Conservation (phyloP, 345 rosid genomes). For the Acer campestre region DNA sequence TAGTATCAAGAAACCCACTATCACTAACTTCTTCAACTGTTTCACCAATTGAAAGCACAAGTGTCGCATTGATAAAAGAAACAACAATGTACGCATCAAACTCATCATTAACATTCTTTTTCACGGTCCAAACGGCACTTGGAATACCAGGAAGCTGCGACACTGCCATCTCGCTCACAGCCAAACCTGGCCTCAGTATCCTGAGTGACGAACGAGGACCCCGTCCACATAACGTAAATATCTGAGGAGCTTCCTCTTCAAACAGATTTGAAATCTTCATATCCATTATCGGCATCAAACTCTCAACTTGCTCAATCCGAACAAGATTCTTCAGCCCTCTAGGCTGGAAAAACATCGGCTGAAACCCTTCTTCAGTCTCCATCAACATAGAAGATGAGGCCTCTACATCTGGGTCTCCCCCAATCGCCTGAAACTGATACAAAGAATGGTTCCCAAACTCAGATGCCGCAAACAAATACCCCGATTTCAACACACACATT, state of each 20-base stretch:
- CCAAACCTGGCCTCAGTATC: constrained; percentile 92
- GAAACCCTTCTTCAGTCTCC: constrained; percentile 98
- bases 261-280: constrained; percentile 87
- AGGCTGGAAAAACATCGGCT: constrained; percentile 94
- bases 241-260: constrained; percentile 99
- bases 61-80: constrained; percentile 92
- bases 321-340: constrained; percentile 90
- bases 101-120: constrained; percentile 82
- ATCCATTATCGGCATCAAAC: constrained; percentile 98
- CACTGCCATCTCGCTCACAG: constrained; percentile 96
- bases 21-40: constrained; percentile 97
- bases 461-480: constrained; percentile 87
- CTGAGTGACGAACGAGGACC: constrained; percentile 96
- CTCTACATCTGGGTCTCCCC: constrained; percentile 89
- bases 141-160: constrained; percentile 99
- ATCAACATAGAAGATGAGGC: constrained; percentile 82
- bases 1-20: constrained; percentile 97
- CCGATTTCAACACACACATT: constrained; percentile 87
- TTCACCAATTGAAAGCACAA: constrained; percentile 98
- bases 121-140: constrained; percentile 99
- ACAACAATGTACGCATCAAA: constrained; percentile 98
- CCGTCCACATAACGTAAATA: constrained; percentile 87
- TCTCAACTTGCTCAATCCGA: constrained; percentile 93
- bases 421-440: constrained; percentile 94
- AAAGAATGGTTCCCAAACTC: constrained; percentile 96